A percentile compares a stretch with the other conserved stretches of the same genome.
phyloP scores from a whole-genome alignment of 2,329 filamentous ascomycete species.

The Helotiales sp. region DNA sequence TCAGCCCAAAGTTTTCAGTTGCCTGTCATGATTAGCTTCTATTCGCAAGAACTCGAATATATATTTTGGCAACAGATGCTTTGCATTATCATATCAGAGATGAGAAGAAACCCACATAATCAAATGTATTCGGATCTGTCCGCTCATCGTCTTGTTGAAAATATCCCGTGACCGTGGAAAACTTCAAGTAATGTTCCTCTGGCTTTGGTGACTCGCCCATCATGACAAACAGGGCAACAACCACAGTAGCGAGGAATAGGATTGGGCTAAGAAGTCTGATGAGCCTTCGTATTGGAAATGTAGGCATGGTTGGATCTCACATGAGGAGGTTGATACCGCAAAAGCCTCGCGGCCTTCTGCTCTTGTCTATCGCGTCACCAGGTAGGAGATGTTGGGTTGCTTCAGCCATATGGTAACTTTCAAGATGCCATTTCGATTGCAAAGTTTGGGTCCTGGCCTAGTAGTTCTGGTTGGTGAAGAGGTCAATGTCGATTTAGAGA shows the following conservation, averaged over 20 bases:
- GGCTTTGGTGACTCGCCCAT: conserved; percentile 25
- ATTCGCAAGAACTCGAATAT: no score
- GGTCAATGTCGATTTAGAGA: background rate
- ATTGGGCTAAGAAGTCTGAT: conserved; percentile 21
- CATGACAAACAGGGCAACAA: conserved; percentile 25
- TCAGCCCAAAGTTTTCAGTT: conserved; percentile 63
- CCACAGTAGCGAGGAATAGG: conserved; percentile 26
- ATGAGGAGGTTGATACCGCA: background rate
- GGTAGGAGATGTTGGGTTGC: background rate
- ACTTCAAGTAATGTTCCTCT: conserved; percentile 42
- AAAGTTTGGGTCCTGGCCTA: background rate
- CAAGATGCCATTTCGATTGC: background rate
- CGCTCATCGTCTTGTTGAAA: conserved; percentile 63
- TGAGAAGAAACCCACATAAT: conserved; percentile 68
- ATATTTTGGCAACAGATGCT: background rate
- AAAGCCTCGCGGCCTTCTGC: background rate
- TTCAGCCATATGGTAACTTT: background rate
- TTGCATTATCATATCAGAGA: conserved; percentile 31
- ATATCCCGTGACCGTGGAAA: conserved; percentile 60
- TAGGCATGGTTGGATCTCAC: background rate
- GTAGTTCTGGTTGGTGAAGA: background rate
- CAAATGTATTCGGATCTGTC: conserved; percentile 58
- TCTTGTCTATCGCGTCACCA: background rate
- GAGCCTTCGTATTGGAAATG: background rate
- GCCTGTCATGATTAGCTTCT: no score